Percentiles rank a stretch among this genome's conserved stretches.
These are phyloP conservation scores for Straminergon stramineum DNA, from an alignment of 225 moss, liverwort and hornwort genomes.

Conservation along the genomic window DNA sequence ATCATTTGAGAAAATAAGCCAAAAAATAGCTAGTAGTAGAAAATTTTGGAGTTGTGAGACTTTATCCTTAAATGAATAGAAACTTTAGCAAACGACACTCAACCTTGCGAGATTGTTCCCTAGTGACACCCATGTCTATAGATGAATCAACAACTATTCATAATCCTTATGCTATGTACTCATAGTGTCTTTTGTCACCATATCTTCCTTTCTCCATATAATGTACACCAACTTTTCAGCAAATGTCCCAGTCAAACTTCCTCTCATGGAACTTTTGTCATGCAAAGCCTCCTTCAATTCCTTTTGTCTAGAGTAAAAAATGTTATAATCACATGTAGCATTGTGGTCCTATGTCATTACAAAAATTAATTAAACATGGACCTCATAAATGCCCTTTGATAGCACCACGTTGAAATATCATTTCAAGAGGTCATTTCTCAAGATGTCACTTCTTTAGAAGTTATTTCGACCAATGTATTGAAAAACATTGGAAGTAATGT, in stretches of 20 bases:
- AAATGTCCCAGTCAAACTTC: too few relatives aligned
- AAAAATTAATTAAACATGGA: background rate
- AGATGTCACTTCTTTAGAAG: background rate
- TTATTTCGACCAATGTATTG: background rate
- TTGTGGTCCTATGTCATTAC: background rate
- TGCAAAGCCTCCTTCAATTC: background rate
- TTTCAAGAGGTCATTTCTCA: background rate
- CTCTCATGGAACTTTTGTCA: too few relatives aligned
- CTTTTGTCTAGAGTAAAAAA: background rate
- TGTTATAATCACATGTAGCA: background rate
- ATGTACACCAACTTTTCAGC: too few relatives aligned
- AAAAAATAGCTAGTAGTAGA: background rate
- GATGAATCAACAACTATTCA: too few relatives aligned
- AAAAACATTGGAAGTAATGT: background rate
- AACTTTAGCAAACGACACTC: too few relatives aligned
- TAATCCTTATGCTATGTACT: too few relatives aligned
- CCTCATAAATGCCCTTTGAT: background rate
- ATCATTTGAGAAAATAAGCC: background rate
- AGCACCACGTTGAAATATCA: background rate
- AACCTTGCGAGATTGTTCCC: too few relatives aligned
- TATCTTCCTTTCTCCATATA: too few relatives aligned
- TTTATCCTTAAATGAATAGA: background rate
- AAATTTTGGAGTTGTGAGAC: fast-evolving
- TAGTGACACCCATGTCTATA: too few relatives aligned
- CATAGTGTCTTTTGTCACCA: too few relatives aligned